phyloP scores from a whole-genome alignment of 2,329 filamentous ascomycete genomes.

The Mollisia scopiformis region DNA sequence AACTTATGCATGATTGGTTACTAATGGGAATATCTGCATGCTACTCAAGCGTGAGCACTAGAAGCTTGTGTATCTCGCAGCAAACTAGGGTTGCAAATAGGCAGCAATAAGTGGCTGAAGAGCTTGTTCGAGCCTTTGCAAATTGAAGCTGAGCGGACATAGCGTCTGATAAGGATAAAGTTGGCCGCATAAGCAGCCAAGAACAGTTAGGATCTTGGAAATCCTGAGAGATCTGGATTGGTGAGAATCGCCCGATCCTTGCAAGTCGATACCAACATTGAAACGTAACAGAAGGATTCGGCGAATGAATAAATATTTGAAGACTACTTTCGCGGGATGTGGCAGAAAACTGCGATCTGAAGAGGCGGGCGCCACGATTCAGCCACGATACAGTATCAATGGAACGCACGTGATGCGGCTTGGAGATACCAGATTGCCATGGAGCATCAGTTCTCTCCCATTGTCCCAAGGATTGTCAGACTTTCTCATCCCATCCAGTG shows the following conservation, averaged over 20 bases:
- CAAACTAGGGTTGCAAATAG: background rate
- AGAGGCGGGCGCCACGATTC: background rate
- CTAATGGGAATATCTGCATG: background rate
- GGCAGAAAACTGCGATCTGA: background rate
- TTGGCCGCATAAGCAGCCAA: background rate
- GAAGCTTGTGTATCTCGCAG: background rate
- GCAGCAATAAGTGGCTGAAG: background rate
- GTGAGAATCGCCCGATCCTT: background rate
- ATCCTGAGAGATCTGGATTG: background rate
- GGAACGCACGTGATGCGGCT: too few species aligned
- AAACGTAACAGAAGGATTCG: background rate
- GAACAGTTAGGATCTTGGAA: background rate
- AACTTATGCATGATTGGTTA: background rate
- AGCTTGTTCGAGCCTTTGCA: background rate
- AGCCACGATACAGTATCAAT: too few species aligned
- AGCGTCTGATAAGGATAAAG: slow-evolving; percentile 1
- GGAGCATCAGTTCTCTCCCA: too few species aligned
- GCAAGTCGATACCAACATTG: background rate
- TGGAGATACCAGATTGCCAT: too few species aligned
- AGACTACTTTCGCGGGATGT: background rate
- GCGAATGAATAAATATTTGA: background rate
- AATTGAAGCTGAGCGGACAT: background rate
- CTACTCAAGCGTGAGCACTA: background rate
- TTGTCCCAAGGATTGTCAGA: too few species aligned
- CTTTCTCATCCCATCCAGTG: too few species aligned